Evolutionary conservation across 179 eudicot genomes (phyloP), one percentile per base, ranked within the genome.

Genomic region (Nepenthes alata): DNA sequence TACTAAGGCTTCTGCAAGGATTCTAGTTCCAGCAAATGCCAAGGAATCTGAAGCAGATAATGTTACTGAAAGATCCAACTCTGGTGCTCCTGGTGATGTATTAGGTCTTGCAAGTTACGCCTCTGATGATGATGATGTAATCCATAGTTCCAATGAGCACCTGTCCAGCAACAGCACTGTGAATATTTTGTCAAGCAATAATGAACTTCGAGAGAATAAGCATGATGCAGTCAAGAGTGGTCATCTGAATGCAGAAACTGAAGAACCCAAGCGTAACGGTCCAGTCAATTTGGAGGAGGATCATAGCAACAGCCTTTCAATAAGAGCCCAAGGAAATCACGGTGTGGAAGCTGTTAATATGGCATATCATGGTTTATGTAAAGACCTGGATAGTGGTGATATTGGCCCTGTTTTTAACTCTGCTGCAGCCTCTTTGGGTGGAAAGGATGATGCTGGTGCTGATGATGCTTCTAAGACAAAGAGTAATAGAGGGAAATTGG

Each of bases 81-180:
- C 89, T 57, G 78, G 72, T 57, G 65, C 85, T 58, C 76, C 79
- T 78, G 96, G 89, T 55, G 82, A 82, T 75, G 70, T 89, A 48
- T 72, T 93, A 68, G 96, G 98, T 57, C 95, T 89, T 71, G 96
- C 70, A 71, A 89, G 76, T 68, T 93, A 93, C 78, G 83, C 85
- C 37, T 86, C 98, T 57, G 91, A 87, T 56, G 86, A 82, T 8
- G 25, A 25, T 1, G 83, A 77, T 60, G 86, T 77, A 52, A 62
- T 47, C 38, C 82, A 67, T 66, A 75, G 68, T 69, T 64, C 81
- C 16, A 67, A 45, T 67, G 58, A 61, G n/a, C 72, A 66, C 4
- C 64, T 70, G 57, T 47, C 69, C 16, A 60, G 70, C 39, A 67
- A 56, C 15, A 14, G 49, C 53, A 67, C 57, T 57, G 67, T 41